Base-by-base conservation (phyloP, 768 basidiomycete genomes). In the Auricularia heimuer region DNA sequence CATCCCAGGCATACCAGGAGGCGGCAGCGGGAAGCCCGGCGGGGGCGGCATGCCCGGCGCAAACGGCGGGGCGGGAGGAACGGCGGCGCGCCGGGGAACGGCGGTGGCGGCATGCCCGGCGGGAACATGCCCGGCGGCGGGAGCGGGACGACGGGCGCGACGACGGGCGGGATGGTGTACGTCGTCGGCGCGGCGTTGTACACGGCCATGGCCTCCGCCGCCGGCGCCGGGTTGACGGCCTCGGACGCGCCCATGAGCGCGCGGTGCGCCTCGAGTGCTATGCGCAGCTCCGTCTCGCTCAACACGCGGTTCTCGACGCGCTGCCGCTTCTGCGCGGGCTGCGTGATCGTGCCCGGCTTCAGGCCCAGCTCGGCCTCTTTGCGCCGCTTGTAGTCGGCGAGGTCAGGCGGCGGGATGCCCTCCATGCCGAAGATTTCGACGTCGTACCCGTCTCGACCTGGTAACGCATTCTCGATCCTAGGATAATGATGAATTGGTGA, bases 381-480 rank as follows among this genome's bases (percentile, higher is more conserved):
- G 68, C 92, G 87, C 63, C 93, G 89, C 73, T 92, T 96, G 82
- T 95, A 98, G 75, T 95, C 96, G 12, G 92, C 94, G 21, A 96
- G 84, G 75, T 96, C 95, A 39, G 93, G 91, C 3, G 88, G 89
- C 7, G 94, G 94, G 62, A 98, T 94, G 64, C 96, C 97, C 74
- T 97, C 96, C 97, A 99, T 98, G 29, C 97, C 97, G 69, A 98
- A 98, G 61, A 99, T 98, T 77, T 99, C 97, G 44, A 99, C 89
- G 73, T 98, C 96, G 70, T 98, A 98, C 1, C 95, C 94, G 76
- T 98, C 96, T 39, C 97, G 87, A 35, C 95, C 96, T 8, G 96
- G 94, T 3, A 99, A 80, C 0, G 96, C 95, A 73, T 98, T 98
- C 64, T 97, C 95, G 33, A 99, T 94, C 21, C 96, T 91, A n/a